These are phyloP conservation scores for Carex myosuroides DNA, from an alignment of 176 grass and related monocot genomes.

Conservation along the genomic window DNA sequence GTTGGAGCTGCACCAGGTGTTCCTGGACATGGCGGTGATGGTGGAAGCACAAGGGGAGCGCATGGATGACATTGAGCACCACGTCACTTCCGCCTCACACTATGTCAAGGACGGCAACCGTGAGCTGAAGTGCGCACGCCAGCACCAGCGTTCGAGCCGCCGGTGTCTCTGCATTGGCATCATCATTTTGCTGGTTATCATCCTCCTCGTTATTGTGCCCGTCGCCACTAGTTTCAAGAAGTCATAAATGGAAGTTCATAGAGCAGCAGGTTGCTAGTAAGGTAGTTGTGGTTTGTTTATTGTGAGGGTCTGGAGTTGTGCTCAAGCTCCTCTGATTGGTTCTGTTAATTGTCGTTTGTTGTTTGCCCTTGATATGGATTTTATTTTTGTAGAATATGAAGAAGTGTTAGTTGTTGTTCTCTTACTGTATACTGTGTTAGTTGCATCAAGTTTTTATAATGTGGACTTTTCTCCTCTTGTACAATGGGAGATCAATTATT, in stretches of 20 bases:
- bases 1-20: constrained; percentile 92
- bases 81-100: constrained; percentile 56
- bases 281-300: constrained; percentile 21
- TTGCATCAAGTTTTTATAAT: constrained; percentile 3
- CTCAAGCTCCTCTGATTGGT: constrained; percentile 32
- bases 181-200: constrained; percentile 56
- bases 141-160: constrained; percentile 76
- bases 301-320: constrained; percentile 47
- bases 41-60: constrained; percentile 76
- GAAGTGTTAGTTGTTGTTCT: not conserved
- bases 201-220: constrained; percentile 66
- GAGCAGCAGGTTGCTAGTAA: not conserved
- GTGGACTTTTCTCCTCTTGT: not conserved
- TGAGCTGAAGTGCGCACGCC: constrained; percentile 58
- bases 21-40: constrained; percentile 86
- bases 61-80: constrained; percentile 66
- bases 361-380: constrained; percentile 2
- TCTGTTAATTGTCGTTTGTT: not conserved
- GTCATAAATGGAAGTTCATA: constrained; percentile 24
- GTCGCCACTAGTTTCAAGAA: constrained; percentile 57
- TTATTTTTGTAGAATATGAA: constrained; percentile 15
- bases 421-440: not conserved
- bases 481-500: no score
- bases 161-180: constrained; percentile 86
- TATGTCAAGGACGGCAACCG: constrained; percentile 73